phyloP scores from a whole-genome alignment of 2,329 filamentous ascomycete species.

The Aspergillus novoparasiticus region DNA sequence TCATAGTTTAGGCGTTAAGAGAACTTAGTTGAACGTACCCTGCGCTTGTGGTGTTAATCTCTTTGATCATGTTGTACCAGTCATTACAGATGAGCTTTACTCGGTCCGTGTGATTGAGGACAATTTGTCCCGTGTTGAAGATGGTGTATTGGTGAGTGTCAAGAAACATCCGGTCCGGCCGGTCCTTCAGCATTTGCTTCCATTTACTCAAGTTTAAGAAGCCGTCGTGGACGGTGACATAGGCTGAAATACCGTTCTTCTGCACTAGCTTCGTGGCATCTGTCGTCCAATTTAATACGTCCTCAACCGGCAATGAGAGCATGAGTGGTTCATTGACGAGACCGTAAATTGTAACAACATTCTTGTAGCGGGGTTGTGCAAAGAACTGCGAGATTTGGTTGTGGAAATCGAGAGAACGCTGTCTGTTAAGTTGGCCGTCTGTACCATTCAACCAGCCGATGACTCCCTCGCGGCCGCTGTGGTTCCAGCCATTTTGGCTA shows the following conservation, averaged over 20 bases:
- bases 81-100: constrained; percentile 82
- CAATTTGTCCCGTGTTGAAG: constrained; percentile 88
- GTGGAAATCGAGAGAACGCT: constrained; percentile 85
- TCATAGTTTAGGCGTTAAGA: background rate
- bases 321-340: constrained; percentile 93
- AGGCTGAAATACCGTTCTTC: constrained; percentile 70
- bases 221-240: constrained; percentile 88
- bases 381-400: constrained; percentile 89
- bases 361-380: constrained; percentile 86
- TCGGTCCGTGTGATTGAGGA: constrained; percentile 78
- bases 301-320: constrained; percentile 65
- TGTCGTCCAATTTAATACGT: constrained; percentile 78
- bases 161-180: constrained; percentile 72
- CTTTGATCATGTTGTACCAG: constrained; percentile 78
- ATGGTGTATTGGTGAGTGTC: constrained; percentile 99
- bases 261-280: constrained; percentile 73
- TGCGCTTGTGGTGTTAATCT: constrained; percentile 70
- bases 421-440: constrained; percentile 73
- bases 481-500: constrained; percentile 97
- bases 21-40: constrained; percentile 51
- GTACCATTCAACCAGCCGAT: constrained; percentile 94
- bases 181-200: constrained; percentile 76
- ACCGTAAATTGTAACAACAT: constrained; percentile 89
- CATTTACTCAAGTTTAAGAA: constrained; percentile 91
- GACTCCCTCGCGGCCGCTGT: constrained; percentile 78